Base-by-base conservation (phyloP, 148 eudicot species). In the Nepenthes mirabilis region DNA sequence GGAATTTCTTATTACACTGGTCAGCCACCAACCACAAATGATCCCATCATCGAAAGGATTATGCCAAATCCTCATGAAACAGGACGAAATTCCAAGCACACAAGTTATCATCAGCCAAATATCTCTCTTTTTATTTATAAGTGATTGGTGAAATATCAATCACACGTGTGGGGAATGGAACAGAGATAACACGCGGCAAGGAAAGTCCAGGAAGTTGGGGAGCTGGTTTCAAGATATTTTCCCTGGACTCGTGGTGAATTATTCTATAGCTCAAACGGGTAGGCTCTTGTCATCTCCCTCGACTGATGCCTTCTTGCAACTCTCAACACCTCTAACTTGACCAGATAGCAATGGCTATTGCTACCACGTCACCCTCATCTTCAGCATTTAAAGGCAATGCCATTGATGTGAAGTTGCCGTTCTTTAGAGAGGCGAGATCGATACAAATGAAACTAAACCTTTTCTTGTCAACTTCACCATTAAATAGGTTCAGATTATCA, bases 391-490 rank as follows among this genome's bases (percentile, higher is more conserved):
- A n/a, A 49, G 52, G 52, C 52, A n/a, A 49, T 49, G 52, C 52
- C 2, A 49, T 12, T 11, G 11, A n/a, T 5, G 11, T 12, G 3
- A 49, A 11, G 3, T 49, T 49, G 3, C n/a, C 52, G 6, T 49
- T 49, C 52, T 49, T 12, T n/a, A 12, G 52, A 10, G 52, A 49
- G 52, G 14, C 48, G 48, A 45, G 48, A 11, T 11, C 0, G 11
- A 5, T 11, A 1, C 8, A 5, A 11, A 45, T 5, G 48, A 45
- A 45, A 11, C 48, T 45, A 11, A 45, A 45, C 48, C 11, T 45
- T 45, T 11, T 45, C 48, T 45, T 45, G 55, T 52, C 57, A 54
- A 33, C 63, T 14, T 52, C 61, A 35, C 68, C 72, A 33, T 56
- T 43, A 13, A 61, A 34, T 5, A 55, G 36, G 37, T 34, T 35